These are phyloP conservation scores for Albophoma yamanashiensis DNA, from an alignment of 2,329 filamentous ascomycete genomes.

Conservation along the genomic window DNA sequence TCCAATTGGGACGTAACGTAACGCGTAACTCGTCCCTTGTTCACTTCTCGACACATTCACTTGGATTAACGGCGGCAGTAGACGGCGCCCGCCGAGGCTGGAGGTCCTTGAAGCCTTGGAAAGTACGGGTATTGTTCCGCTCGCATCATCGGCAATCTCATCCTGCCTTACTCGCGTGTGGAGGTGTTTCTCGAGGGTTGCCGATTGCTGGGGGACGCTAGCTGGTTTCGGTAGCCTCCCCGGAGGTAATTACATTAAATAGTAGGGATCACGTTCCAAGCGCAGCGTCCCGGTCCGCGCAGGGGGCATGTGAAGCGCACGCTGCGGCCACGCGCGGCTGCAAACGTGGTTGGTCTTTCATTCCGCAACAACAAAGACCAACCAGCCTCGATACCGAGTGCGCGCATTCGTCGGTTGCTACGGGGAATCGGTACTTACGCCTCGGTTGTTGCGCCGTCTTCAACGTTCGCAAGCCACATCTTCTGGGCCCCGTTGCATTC, in stretches of 20 bases:
- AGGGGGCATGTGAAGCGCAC: neutral
- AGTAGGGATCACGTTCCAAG: neutral
- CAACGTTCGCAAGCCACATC: neutral
- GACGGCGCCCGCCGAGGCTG: neutral
- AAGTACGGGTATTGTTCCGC: neutral
- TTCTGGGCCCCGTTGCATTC: neutral
- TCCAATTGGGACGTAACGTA: neutral
- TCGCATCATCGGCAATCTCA: neutral
- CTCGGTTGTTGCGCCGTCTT: neutral
- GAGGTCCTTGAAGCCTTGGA: no score
- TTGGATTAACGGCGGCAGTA: neutral
- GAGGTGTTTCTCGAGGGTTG: neutral
- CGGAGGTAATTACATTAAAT: neutral
- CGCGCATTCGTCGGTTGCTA: neutral
- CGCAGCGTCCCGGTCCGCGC: neutral
- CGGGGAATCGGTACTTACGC: neutral
- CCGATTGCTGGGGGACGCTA: neutral
- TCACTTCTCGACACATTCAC: neutral
- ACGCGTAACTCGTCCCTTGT: neutral
- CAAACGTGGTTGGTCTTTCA: neutral
- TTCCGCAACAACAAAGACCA: neutral
- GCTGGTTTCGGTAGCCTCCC: neutral
- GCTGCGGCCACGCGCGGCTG: neutral
- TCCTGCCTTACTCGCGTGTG: neutral
- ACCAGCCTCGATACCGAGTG: neutral